Conservation (phyloP, 176 grass and related monocot genomes). For the Thalia dealbata region DNA sequence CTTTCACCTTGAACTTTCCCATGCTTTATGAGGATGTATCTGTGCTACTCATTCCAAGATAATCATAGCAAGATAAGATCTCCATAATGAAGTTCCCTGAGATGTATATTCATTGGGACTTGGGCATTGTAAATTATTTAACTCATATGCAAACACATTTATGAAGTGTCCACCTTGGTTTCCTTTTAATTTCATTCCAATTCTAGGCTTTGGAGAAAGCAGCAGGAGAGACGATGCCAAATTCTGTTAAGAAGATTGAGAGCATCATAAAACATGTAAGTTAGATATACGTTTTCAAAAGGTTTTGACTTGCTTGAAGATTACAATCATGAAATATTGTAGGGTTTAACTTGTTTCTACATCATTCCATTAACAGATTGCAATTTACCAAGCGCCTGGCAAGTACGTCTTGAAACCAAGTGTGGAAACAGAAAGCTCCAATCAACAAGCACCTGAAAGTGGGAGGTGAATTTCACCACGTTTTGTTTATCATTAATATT, state of each 20-base stretch:
- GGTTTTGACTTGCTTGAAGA: slow-evolving; percentile 1
- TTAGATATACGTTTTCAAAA: slow-evolving; percentile 14
- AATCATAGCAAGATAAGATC: no score
- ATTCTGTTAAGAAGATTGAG: slow-evolving; percentile 65
- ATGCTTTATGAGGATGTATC: no score
- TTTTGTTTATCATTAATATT: background rate
- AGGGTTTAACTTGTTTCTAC: slow-evolving; percentile 5
- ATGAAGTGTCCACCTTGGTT: background rate
- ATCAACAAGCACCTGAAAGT: slow-evolving; percentile 34
- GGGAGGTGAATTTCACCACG: slow-evolving; percentile 32
- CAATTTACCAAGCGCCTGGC: slow-evolving; percentile 64
- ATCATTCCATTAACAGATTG: slow-evolving; percentile 44
- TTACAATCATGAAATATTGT: no score
- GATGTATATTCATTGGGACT: no score
- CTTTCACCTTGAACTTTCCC: no score
- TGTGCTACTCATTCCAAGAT: no score
- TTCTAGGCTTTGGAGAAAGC: slow-evolving; percentile 88
- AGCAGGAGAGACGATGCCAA: slow-evolving; percentile 57
- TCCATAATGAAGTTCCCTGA: no score
- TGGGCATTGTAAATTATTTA: background rate
- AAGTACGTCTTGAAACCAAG: slow-evolving; percentile 75
- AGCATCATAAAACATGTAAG: slow-evolving; percentile 73
- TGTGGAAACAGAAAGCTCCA: slow-evolving; percentile 52
- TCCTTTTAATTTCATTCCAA: background rate
- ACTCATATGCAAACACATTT: background rate